phyloP scores from a whole-genome alignment of 169 alveolate genomes.

The Plasmodium blacklocki region DNA sequence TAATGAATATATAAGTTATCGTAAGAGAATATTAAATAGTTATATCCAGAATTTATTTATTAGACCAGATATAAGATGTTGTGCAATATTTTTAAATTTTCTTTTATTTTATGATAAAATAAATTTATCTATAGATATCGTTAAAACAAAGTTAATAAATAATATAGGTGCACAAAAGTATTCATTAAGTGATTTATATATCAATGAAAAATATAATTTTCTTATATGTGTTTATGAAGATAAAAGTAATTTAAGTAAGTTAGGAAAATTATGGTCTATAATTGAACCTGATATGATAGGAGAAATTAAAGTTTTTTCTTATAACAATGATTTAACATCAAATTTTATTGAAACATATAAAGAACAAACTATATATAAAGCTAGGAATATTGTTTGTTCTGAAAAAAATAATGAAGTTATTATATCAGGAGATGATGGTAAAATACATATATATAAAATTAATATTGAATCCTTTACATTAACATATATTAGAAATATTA shows the following conservation, averaged over 20 bases:
- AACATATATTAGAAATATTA: slow-evolving; percentile 72
- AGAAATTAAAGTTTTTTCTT: slow-evolving; percentile 76
- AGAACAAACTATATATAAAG: slow-evolving; percentile 72
- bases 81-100: slow-evolving; percentile 62
- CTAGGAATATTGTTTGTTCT: slow-evolving; percentile 50
- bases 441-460: slow-evolving; percentile 60
- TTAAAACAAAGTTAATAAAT: slow-evolving; percentile 55
- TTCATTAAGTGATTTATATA: slow-evolving; percentile 64
- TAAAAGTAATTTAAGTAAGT: slow-evolving; percentile 81
- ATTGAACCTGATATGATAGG: slow-evolving; percentile 86
- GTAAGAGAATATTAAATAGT: slow-evolving; percentile 40
- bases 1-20: slow-evolving; percentile 49
- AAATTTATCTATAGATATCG: slow-evolving; percentile 49
- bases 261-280: slow-evolving; percentile 86
- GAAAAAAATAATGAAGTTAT: slow-evolving; percentile 42
- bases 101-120: slow-evolving; percentile 72
- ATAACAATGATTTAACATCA: slow-evolving; percentile 77
- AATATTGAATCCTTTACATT: slow-evolving; percentile 49
- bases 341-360: slow-evolving; percentile 51
- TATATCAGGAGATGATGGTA: slow-evolving; percentile 75
- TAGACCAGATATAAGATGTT: slow-evolving; percentile 69
- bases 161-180: slow-evolving; percentile 62
- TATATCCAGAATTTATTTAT: slow-evolving; percentile 60
- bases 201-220: slow-evolving; percentile 49
- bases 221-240: slow-evolving; percentile 79